A percentile compares a stretch with the other conserved stretches of the same genome.
These are phyloP conservation scores for Chlamydomonas sp. DNA, from an alignment of 139 green algal genomes.

Conservation along the genomic window DNA sequence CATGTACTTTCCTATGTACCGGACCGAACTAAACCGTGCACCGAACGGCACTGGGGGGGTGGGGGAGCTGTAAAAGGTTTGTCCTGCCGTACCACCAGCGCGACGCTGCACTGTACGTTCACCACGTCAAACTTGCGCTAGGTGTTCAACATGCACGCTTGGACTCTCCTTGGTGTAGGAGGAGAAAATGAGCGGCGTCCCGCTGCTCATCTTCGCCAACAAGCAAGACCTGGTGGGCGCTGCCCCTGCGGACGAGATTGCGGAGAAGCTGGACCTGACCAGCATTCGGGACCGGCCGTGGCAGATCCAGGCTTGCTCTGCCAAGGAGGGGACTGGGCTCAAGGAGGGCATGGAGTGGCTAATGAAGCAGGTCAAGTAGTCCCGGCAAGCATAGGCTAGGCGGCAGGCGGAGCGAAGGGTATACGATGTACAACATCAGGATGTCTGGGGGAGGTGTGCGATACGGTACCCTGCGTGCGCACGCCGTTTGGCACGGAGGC, in stretches of 20 bases:
- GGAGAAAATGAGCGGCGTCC: slow-evolving; percentile 78
- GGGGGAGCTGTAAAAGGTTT: too few relatives aligned
- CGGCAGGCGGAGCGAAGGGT: background rate
- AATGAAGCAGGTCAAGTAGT: slow-evolving; percentile 73
- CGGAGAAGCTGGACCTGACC: slow-evolving; percentile 66
- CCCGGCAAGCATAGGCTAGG: background rate
- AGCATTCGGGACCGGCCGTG: slow-evolving; percentile 76
- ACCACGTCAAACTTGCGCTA: too few relatives aligned
- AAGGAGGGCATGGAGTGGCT: slow-evolving; percentile 81
- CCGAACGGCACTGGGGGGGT: too few relatives aligned
- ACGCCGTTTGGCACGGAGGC: too few relatives aligned
- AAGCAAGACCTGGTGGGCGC: slow-evolving; percentile 84
- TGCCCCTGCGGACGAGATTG: slow-evolving; percentile 68
- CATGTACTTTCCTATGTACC: too few relatives aligned
- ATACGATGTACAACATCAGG: background rate
- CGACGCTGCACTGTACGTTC: too few relatives aligned
- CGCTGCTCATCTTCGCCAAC: slow-evolving; percentile 85
- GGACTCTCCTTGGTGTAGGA: slow-evolving; percentile 54
- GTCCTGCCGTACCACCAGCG: too few relatives aligned
- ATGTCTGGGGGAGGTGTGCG: too few relatives aligned
- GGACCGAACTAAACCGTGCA: too few relatives aligned
- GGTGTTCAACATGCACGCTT: too few relatives aligned
- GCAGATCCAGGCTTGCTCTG: slow-evolving; percentile 82
- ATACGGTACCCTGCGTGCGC: too few relatives aligned
- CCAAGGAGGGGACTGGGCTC: slow-evolving; percentile 70